Conservation (phyloP, 1,139 yeast species). For the Blastobotrys petasosporus region DNA sequence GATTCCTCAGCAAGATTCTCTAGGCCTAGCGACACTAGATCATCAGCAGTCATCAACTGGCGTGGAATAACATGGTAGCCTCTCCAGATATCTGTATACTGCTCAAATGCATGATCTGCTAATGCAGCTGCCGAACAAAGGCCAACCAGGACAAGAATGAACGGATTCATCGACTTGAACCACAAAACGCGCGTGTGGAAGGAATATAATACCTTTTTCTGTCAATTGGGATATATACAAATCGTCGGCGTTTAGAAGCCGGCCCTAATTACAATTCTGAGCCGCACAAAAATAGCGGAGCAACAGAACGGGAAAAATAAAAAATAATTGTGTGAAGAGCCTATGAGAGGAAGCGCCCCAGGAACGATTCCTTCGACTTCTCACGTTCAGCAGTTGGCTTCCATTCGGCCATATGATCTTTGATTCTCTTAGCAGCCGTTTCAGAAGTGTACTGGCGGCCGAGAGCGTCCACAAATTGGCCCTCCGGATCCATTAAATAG, state of each 20-base stretch:
- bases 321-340: background rate
- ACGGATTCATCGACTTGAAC: no score
- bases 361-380: slow-evolving; percentile 5
- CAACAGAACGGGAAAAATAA: background rate
- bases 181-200: no score
- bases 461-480: slow-evolving; percentile 85
- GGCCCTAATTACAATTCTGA: no score
- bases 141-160: no score
- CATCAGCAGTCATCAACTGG: slow-evolving; percentile 20
- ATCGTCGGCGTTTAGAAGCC: no score
- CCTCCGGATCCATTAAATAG: slow-evolving; percentile 95
- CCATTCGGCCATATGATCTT: slow-evolving; percentile 70
- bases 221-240: background rate
- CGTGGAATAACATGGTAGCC: slow-evolving; percentile 20
- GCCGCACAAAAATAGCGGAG: no score
- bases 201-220: no score
- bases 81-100: slow-evolving; percentile 17
- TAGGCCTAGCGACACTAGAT: slow-evolving; percentile 18
- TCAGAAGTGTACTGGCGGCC: slow-evolving; percentile 84
- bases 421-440: slow-evolving; percentile 73
- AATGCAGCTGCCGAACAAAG: no score
- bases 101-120: slow-evolving; percentile 1
- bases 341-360: slow-evolving; percentile 3
- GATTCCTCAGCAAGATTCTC: slow-evolving; percentile 8
- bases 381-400: slow-evolving; percentile 42